Evolutionary conservation across 2,329 filamentous ascomycete genomes (phyloP).

Genomic region (Alternaria dauci): DNA sequence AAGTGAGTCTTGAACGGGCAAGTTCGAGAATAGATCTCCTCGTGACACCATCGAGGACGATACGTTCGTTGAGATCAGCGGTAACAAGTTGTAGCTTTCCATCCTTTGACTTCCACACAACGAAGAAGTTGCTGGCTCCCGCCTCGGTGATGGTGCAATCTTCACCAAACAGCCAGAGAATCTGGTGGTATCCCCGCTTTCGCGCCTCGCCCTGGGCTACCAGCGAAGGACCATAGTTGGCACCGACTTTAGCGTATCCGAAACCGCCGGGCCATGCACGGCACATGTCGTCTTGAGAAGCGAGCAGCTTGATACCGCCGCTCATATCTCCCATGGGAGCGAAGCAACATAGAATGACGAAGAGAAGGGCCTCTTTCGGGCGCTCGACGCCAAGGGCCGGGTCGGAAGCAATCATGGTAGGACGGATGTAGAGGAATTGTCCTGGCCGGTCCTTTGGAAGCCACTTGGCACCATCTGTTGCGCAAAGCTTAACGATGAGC

Average conservation of each 20-base stretch:
- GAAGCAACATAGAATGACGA: conserved; percentile 70
- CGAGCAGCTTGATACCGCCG: conserved; percentile 72
- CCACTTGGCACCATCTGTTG: conserved; percentile 80
- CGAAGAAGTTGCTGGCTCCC: conserved; percentile 90
- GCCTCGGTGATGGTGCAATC: conserved; percentile 86
- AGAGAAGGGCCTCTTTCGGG: conserved; percentile 86
- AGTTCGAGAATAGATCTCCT: conserved; percentile 80
- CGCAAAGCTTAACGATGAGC: conserved; percentile 75
- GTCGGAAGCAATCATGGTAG: conserved; percentile 85
- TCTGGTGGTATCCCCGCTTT: conserved; percentile 79
- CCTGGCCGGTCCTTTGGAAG: conserved; percentile 74
- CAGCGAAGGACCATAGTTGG: conserved; percentile 89
- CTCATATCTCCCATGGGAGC: conserved; percentile 53
- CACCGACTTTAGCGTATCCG: conserved; percentile 89
- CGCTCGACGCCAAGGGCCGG: conserved; percentile 80
- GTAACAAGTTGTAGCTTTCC: conserved; percentile 77
- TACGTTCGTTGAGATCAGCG: conserved; percentile 79
- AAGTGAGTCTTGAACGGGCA: conserved; percentile 67
- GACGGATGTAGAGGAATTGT: conserved; percentile 82
- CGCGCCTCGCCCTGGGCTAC: conserved; percentile 80
- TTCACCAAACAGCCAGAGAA: conserved; percentile 89
- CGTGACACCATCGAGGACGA: conserved; percentile 92
- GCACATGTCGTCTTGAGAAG: conserved; percentile 81
- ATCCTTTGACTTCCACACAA: conserved; percentile 75
- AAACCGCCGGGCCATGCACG: conserved; percentile 94